Evolutionary conservation across 805 yeast species (phyloP).

Genomic region (Pichia paraexigua): DNA sequence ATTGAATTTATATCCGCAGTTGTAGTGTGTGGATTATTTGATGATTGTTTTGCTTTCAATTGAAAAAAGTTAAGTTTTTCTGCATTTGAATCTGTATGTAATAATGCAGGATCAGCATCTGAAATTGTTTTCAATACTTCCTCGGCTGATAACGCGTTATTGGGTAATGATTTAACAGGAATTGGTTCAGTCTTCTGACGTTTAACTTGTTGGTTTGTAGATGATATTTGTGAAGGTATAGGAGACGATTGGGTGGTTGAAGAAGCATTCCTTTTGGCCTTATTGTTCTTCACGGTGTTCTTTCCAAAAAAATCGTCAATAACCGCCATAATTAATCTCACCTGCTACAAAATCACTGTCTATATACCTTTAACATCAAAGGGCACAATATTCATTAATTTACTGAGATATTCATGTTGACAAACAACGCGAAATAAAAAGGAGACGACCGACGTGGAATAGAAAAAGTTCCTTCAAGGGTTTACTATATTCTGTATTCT

Average conservation of each 20-base stretch:
- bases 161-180: neutral
- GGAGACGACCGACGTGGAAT: neutral
- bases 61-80: conserved; percentile 47
- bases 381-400: neutral
- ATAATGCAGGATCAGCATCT: conserved; percentile 51
- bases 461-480: no score
- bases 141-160: conserved; percentile 32
- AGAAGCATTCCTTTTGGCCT: conserved; percentile 3
- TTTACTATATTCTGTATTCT: no score
- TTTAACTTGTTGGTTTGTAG: neutral
- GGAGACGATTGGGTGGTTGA: neutral
- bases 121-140: conserved; percentile 58
- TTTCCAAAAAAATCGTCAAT: conserved; percentile 27
- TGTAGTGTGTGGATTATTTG: conserved; percentile 23
- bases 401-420: neutral
- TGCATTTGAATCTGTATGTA: conserved; percentile 34
- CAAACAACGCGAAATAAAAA: neutral
- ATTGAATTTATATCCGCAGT: conserved; percentile 32
- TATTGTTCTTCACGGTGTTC: conserved; percentile 15
- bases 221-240: neutral
- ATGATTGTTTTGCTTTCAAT: conserved; percentile 39
- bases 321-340: conserved; percentile 16
- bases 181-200: conserved; percentile 5
- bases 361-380: no score
- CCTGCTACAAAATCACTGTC: neutral